Evolutionary conservation across 164 flowering plant genomes (phyloP).

Genomic region (Taxillus chinensis): DNA sequence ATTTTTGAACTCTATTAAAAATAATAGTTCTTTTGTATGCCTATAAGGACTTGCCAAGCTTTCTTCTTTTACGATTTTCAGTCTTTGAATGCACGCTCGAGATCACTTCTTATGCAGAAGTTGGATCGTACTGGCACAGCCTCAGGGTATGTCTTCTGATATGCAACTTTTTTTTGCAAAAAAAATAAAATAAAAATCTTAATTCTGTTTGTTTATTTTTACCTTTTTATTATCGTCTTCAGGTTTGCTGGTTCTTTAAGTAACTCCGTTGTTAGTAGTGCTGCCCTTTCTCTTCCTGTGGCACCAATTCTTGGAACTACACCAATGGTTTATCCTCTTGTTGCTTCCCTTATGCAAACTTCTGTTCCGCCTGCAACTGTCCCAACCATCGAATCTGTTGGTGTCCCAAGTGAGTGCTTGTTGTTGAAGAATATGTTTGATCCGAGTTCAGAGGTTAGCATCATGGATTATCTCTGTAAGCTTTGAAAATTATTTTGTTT

Average conservation of each 20-base stretch:
- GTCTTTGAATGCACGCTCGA: slow-evolving; percentile 81
- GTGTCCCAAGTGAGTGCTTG: slow-evolving; percentile 78
- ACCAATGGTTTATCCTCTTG: slow-evolving; percentile 24
- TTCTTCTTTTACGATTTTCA: slow-evolving; percentile 13
- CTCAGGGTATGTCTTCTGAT: slow-evolving; percentile 32
- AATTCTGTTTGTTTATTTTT: background rate
- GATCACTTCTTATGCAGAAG: slow-evolving; percentile 82
- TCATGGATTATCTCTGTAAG: no score
- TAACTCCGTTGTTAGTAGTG: slow-evolving; percentile 22
- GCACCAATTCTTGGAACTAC: slow-evolving; percentile 34
- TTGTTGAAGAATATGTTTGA: slow-evolving; percentile 90
- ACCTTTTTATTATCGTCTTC: slow-evolving; percentile 11
- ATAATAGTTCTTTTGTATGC: no score
- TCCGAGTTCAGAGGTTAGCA: slow-evolving; percentile 63
- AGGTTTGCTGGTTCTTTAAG: slow-evolving; percentile 45
- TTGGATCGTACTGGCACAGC: slow-evolving; percentile 77
- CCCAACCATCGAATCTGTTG: slow-evolving; percentile 46
- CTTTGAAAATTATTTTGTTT: background rate
- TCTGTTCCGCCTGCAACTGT: slow-evolving; percentile 28
- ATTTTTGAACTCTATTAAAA: no score
- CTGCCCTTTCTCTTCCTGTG: slow-evolving; percentile 27
- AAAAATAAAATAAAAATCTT: no score
- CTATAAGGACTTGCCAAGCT: background rate
- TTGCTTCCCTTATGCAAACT: slow-evolving; percentile 32
- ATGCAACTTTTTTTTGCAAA: background rate